Base-by-base conservation (phyloP, 2,329 filamentous ascomycete genomes). In the Fusarium humuli region DNA sequence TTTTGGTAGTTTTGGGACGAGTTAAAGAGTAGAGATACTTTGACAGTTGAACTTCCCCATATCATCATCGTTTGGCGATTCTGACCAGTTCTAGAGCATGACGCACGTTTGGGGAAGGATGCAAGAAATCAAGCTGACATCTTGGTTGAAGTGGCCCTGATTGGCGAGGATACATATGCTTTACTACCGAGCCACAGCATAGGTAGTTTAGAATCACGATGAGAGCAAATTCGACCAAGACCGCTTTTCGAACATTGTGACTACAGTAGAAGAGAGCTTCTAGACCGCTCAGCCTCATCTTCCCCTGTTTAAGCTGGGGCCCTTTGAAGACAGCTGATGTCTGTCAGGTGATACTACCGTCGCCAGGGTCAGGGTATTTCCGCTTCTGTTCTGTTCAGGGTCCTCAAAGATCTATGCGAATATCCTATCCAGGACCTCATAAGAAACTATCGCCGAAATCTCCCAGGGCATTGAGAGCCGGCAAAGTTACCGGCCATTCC, bases 391-490 rank as follows among this genome's bases (percentile, higher is more conserved):
- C n/a, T 41, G 7, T 41, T 29, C 34, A 52, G 23, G 50, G 44
- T 13, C n/a, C 46, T 41, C n/a, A 42, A 14, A 50, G 52, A 42
- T 47, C 27, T 59, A 48, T 46, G 44, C 29, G 30, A 48, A 37
- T 29, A 20, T 63, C 23, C 37, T 50, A 47, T 61, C 59, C 61
- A 27, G 57, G 57, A 63, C 57, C 25, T 62, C 52, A 56, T 46
- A 49, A 69, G 68, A 54, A 61, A 63, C 58, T 64, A 56, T 57
- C 54, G 37, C 65, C 58, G 66, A 65, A 48, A 46, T 41, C 40
- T 41, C 29, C 12, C 25, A 50, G 20, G 46, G 30, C 16, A n/a
- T 37, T 32, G 34, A 44, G 46, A 50, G 23, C 66, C 50, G 53
- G 58, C 10, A 59, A 34, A 16, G 32, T 45, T 56, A 48, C 64